Evolutionary conservation across 1,284 basidiomycete species (phyloP), one percentile per base, ranked within the genome.

Genomic region (Ganoderma leucocontextum): DNA sequence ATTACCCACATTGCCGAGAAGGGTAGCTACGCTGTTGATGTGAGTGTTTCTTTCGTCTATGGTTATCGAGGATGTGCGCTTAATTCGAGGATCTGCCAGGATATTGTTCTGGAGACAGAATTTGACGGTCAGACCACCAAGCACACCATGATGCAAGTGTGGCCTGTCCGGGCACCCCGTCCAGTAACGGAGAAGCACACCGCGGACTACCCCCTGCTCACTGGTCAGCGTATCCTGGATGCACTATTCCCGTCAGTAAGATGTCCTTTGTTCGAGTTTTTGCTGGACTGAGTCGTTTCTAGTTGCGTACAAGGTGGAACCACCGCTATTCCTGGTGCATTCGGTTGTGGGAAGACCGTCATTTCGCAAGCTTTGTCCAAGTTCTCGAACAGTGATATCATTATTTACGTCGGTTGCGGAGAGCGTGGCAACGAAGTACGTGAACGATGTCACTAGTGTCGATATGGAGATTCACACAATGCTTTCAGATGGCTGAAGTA

Each of bases 381-480:
- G 81, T 99, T 92, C 84, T 99, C 98, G 42, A 99, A 99, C 86
- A 98, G 97, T 75, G 97, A 99, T 80, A 99, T 99, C 76, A 99
- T 99, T 79, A 92, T 99, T 75, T 99, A 99, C 79, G 98, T 99
- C 76, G 98, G 98, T 53, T 99, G 96, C 79, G 96, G 95, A 74
- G 95, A 96, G 78, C 93, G 95, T 76, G 95, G 95, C 78, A 96
- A 96, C 75, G 94, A 95, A 87, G 91, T 91, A 72, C 66, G 85
- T 76, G 60, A 61, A 29, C 29, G 13, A 42, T 59, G 52, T 9
- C 38, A 29, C 52, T 4, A 12, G 47, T 41, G 10, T 22, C 19
- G 36, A 12, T 44, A 7, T 33, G 29, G 41, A 63, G 59, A 49
- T 62, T 69, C 1, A 52, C 39, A 9, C 39, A 13, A 36, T 60